A percentile compares a stretch with the other conserved stretches of the same genome.
phyloP scores from a whole-genome alignment of 805 yeast species.

The Candida stauntonica region DNA sequence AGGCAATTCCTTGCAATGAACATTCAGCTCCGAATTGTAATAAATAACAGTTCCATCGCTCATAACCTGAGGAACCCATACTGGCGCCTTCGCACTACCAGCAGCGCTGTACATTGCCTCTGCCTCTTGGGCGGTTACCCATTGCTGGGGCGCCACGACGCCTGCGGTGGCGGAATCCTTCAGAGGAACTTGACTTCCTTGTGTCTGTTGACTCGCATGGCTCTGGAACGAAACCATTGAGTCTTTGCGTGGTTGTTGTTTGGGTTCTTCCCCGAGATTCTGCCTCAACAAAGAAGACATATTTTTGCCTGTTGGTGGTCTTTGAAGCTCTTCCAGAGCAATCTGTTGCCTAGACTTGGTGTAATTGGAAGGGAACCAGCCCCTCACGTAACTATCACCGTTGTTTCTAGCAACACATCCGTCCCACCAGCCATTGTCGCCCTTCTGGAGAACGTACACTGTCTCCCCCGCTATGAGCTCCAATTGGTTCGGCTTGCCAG shows the following conservation, averaged over 20 bases:
- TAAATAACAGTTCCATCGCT: conserved; percentile 51
- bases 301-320: conserved; percentile 4
- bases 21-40: conserved; percentile 55
- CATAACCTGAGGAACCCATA: conserved; percentile 63
- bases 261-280: conserved; percentile 21
- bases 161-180: too few species aligned
- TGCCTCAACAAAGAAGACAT: conserved; percentile 22
- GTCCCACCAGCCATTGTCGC: conserved; percentile 83
- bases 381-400: conserved; percentile 37
- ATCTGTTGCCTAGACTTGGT: conserved; percentile 27
- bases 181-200: not conserved
- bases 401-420: conserved; percentile 45
- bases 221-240: conserved; percentile 41
- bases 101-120: conserved; percentile 34
- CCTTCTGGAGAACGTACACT: conserved; percentile 61
- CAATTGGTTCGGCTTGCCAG: conserved; percentile 48
- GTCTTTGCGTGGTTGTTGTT: conserved; percentile 33
- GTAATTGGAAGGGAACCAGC: conserved; percentile 81
- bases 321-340: conserved; percentile 8
- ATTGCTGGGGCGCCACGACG: conserved; percentile 11
- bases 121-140: conserved; percentile 34
- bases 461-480: conserved; percentile 62
- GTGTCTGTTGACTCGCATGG: conserved; percentile 3
- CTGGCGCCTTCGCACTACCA: conserved; percentile 33
- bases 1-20: conserved; percentile 58